Evolutionary conservation across 352 stramenopile species (phyloP), one percentile per base, ranked within the genome.

Genomic region (Ochromonadaceae sp.): DNA sequence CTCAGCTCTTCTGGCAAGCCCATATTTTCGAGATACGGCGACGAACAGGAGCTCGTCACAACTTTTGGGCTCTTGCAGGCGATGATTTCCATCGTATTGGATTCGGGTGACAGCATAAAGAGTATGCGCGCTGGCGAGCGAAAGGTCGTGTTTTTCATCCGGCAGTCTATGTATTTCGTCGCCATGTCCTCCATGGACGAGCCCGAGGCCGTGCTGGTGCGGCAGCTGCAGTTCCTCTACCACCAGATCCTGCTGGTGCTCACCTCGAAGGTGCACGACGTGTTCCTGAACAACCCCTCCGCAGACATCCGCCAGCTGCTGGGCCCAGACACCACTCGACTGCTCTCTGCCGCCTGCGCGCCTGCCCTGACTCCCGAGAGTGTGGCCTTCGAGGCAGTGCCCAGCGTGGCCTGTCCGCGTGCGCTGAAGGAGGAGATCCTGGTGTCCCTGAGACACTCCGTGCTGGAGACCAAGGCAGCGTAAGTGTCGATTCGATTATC

Each of bases 1-100:
- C 46, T 71, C 2, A 71, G 57, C 20, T 49, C 49, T 31, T 58
- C 67, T 22, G 67, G 67, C 1, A 71, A 71, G 41, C 67, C 67
- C 15, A 70, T 71, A 28, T 71, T 67, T 39, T 40, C 67, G 4
- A 60, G 65, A 34, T 14, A 50, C 20, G 65, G 59, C 28, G 65
- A 70, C 39, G 65, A 70, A 38, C 67, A 67, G 22, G 39, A 67
- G 5, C 25, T 71, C 25, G 67, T 67, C 5, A 70, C 46, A 10
- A 25, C 55, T 14, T 71, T 71, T 39, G 43, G 67, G 4, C 41
- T 71, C 7, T 36, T 71, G 5, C 67, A 71, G 28, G 67, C 67
- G 28, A 61, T 71, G 32, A 40, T 71, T 1, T 66, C 67, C 38
- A 70, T 70, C 46, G 68, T 67, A 20, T 34, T 58, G 32, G 49